phyloP scores from a whole-genome alignment of 176 grass and related monocot species.

The Canna indica region DNA sequence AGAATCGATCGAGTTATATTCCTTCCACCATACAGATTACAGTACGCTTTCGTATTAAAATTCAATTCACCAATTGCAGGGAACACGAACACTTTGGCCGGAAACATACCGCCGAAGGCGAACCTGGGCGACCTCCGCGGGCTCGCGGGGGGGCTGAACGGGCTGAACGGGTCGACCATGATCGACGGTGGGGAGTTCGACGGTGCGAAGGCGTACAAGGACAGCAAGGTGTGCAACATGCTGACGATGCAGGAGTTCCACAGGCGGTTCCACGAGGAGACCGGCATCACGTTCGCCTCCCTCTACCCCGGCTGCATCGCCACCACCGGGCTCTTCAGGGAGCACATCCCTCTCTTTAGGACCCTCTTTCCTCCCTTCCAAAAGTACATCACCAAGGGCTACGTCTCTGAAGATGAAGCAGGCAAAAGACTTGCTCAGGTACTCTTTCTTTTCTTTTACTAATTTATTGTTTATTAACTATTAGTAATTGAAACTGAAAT shows the following conservation, averaged over 20 bases:
- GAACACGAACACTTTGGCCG: slow-evolving; percentile 82
- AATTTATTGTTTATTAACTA: too few relatives aligned
- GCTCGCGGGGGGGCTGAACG: slow-evolving; percentile 57
- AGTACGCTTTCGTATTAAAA: neutral
- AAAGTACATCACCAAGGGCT: slow-evolving; percentile 97
- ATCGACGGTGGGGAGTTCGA: slow-evolving; percentile 87
- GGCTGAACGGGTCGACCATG: slow-evolving; percentile 54
- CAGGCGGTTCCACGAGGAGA: slow-evolving; percentile 80
- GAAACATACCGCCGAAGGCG: slow-evolving; percentile 95
- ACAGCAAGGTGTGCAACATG: slow-evolving; percentile 99
- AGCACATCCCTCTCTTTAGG: slow-evolving; percentile 79
- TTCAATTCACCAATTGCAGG: slow-evolving; percentile 24
- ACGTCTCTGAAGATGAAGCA: slow-evolving; percentile 87
- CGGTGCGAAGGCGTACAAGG: slow-evolving; percentile 97
- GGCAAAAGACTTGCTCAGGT: slow-evolving; percentile 90
- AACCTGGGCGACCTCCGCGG: slow-evolving; percentile 83
- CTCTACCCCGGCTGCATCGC: slow-evolving; percentile 96
- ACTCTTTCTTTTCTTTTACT: neutral
- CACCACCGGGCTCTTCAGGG: slow-evolving; percentile 81
- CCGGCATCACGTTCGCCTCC: slow-evolving; percentile 73
- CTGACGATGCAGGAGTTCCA: slow-evolving; percentile 94
- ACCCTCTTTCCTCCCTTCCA: slow-evolving; percentile 88
- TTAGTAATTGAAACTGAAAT: too few relatives aligned
- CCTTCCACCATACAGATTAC: neutral
- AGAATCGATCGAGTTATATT: neutral